Conservation (phyloP, 345 rosid species). For the Excoecaria agallocha region DNA sequence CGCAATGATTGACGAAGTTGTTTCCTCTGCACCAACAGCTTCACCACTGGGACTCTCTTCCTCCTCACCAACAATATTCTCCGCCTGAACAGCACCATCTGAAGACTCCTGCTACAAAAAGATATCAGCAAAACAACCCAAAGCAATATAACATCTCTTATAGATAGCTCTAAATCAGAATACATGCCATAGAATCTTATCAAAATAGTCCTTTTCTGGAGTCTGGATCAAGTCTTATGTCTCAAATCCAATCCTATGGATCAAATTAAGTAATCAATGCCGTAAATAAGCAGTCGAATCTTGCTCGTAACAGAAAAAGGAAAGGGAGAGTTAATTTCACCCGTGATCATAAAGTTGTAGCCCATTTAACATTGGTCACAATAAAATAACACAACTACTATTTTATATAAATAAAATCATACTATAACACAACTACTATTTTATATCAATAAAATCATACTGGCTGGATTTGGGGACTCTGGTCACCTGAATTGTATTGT, state of each 20-base stretch:
- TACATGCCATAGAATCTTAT: not conserved
- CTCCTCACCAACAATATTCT: conserved; percentile 30
- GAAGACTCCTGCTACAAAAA: conserved; percentile 54
- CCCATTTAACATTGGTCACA: too few relatives aligned
- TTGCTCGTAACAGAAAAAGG: not conserved
- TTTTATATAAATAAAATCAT: too few relatives aligned
- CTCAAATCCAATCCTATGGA: not conserved
- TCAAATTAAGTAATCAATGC: not conserved
- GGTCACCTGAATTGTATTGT: too few relatives aligned
- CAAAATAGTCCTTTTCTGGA: not conserved
- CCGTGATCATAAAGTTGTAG: too few relatives aligned
- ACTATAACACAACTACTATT: too few relatives aligned
- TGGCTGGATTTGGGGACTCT: too few relatives aligned
- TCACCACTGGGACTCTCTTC: conserved; percentile 21
- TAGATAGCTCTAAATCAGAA: not conserved
- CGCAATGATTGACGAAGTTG: conserved; percentile 41
- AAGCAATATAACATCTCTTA: not conserved
- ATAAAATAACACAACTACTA: too few relatives aligned
- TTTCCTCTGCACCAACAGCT: conserved; percentile 46
- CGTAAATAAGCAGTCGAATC: not conserved
- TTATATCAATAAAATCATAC: too few relatives aligned
- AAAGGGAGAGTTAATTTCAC: not conserved
- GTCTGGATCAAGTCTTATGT: not conserved
- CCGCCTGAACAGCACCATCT: conserved; percentile 48
- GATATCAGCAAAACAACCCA: conserved; percentile 11